Percentiles rank a stretch among this genome's conserved stretches.
These are phyloP conservation scores for Podospora pseudopauciseta DNA, from an alignment of 495 filamentous ascomycete species.

Conservation along the genomic window DNA sequence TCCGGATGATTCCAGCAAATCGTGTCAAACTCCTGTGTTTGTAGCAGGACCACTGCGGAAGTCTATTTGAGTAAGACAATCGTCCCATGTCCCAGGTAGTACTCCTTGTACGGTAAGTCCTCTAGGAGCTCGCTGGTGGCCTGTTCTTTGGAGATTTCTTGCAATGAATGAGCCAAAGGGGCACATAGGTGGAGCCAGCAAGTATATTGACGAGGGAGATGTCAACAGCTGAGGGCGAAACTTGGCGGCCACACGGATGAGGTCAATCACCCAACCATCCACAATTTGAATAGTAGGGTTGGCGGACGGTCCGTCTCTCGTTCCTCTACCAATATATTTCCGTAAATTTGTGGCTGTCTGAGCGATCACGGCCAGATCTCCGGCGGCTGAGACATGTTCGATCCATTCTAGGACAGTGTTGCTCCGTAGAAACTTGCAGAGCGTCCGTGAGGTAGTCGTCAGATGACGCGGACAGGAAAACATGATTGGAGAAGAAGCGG, in stretches of 20 bases:
- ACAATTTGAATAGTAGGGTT: conserved; percentile 10
- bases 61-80: conserved; percentile 29
- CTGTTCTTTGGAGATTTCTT: conserved; percentile 21
- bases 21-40: no score
- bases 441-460: no score
- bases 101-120: no score
- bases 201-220: conserved; percentile 35
- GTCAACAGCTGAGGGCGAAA: conserved; percentile 29
- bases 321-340: conserved; percentile 26
- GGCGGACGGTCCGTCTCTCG: conserved; percentile 1
- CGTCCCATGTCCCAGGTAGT: conserved; percentile 26
- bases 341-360: conserved; percentile 29
- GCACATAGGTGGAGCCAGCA: conserved; percentile 34
- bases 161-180: conserved; percentile 11
- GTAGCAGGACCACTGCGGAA: conserved; percentile 20
- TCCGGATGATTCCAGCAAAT: no score
- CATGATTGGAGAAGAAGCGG: no score
- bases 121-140: no score
- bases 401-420: no score
- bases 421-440: no score
- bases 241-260: conserved; percentile 34
- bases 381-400: no score
- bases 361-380: no score
- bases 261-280: conserved; percentile 32
- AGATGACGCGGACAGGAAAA: no score